These are phyloP conservation scores for Starmera dryadoides DNA, from an alignment of 805 yeast species.

Conservation along the genomic window DNA sequence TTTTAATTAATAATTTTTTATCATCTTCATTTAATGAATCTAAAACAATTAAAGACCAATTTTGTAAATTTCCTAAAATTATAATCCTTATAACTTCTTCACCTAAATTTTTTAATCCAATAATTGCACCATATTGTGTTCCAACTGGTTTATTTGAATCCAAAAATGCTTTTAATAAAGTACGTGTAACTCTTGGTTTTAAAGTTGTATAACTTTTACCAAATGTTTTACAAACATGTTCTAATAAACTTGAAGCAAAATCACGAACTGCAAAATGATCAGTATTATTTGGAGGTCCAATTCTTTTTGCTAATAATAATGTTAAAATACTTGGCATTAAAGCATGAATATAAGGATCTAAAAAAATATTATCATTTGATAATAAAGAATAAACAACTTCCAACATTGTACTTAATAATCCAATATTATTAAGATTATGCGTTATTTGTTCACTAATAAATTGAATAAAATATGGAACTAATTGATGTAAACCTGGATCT, in stretches of 20 bases:
- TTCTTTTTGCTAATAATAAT: conserved; percentile 75
- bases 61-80: conserved; percentile 73
- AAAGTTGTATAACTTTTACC: conserved; percentile 84
- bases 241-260: conserved; percentile 77
- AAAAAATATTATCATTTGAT: conserved; percentile 74
- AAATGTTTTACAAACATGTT: conserved; percentile 69
- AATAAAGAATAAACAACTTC: conserved; percentile 82
- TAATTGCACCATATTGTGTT: conserved; percentile 86
- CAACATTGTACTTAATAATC: conserved; percentile 72
- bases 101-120: conserved; percentile 80
- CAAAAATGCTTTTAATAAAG: conserved; percentile 82
- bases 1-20: conserved; percentile 37
- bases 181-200: conserved; percentile 90
- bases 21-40: conserved; percentile 35
- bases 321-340: conserved; percentile 96
- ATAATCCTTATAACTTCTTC: conserved; percentile 81
- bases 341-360: conserved; percentile 95
- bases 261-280: conserved; percentile 59
- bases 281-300: conserved; percentile 49
- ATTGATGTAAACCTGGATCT: conserved; percentile 94
- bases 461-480: conserved; percentile 94
- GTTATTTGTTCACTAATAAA: conserved; percentile 94
- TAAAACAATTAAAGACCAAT: conserved; percentile 67
- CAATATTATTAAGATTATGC: conserved; percentile 69
- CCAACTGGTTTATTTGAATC: conserved; percentile 80